Evolutionary conservation across 805 yeast genomes (phyloP).

Genomic region (Candida nonsorbophila): DNA sequence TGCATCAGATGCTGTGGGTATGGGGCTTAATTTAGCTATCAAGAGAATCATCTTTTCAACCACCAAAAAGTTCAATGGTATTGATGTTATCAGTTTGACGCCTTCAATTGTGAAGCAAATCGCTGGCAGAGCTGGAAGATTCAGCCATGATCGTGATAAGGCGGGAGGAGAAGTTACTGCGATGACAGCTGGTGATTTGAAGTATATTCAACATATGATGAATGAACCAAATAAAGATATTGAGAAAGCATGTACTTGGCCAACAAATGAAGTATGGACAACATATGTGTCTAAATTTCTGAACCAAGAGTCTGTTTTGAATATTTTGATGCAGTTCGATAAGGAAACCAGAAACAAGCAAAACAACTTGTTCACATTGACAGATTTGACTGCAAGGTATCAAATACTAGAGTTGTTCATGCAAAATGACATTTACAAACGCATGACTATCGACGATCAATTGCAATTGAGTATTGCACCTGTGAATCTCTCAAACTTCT

Average conservation of each 20-base stretch:
- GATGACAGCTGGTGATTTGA: constrained; percentile 37
- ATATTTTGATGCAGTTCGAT: constrained; percentile 46
- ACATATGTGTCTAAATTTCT: constrained; percentile 61
- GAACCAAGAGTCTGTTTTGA: constrained; percentile 38
- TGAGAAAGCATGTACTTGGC: constrained; percentile 69
- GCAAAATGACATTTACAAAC: constrained; percentile 17
- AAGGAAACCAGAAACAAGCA: constrained; percentile 21
- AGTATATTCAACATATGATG: constrained; percentile 43
- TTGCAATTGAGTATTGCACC: constrained; percentile 61
- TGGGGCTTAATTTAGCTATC: constrained; percentile 90
- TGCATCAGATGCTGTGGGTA: constrained; percentile 96
- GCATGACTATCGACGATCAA: constrained; percentile 49
- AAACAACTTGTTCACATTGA: constrained; percentile 24
- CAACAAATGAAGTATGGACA: constrained; percentile 67
- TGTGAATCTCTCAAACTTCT: constrained; percentile 25
- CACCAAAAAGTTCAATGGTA: constrained; percentile 67
- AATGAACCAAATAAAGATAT: constrained; percentile 47
- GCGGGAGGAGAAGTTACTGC: constrained; percentile 53
- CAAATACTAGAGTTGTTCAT: constrained; percentile 40
- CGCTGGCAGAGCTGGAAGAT: constrained; percentile 95
- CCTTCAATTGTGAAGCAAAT: constrained; percentile 80
- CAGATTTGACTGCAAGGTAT: constrained; percentile 33
- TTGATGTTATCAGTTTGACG: constrained; percentile 39
- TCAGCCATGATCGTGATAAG: constrained; percentile 27
- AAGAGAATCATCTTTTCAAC: constrained; percentile 73